phyloP scores from a whole-genome alignment of 2,329 filamentous ascomycete species.

The Paecilomyces variotii region DNA sequence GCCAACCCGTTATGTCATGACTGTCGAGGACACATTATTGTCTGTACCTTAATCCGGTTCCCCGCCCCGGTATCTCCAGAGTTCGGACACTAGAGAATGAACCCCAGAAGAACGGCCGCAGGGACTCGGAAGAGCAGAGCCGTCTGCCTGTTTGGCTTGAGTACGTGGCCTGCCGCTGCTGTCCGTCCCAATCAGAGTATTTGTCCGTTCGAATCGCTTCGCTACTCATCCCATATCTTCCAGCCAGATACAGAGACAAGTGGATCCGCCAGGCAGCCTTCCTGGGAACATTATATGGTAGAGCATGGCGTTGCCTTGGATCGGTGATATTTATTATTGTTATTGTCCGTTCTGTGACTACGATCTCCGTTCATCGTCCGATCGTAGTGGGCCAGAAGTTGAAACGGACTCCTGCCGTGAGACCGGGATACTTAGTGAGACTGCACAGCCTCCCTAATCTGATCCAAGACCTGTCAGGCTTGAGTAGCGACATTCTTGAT shows the following conservation, averaged over 20 bases:
- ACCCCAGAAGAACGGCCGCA: neutral
- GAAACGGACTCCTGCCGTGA: neutral
- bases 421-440: neutral
- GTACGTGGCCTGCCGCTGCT: neutral
- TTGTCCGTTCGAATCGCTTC: neutral
- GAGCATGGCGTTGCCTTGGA: neutral
- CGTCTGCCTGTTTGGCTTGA: neutral
- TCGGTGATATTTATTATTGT: neutral
- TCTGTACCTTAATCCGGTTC: neutral
- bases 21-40: neutral
- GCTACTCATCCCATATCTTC: neutral
- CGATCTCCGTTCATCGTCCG: neutral
- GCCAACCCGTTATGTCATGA: neutral
- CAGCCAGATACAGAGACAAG: neutral
- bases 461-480: neutral
- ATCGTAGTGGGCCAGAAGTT: neutral
- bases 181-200: neutral
- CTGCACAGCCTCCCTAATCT: neutral
- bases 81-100: neutral
- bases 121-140: neutral
- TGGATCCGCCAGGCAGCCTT: neutral
- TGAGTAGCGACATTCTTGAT: neutral
- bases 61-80: neutral
- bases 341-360: neutral
- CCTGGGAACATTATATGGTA: neutral